Evolutionary conservation across 371 early-diverging fungal genomes (phyloP).

Genomic region (Saksenaea oblongispora): DNA sequence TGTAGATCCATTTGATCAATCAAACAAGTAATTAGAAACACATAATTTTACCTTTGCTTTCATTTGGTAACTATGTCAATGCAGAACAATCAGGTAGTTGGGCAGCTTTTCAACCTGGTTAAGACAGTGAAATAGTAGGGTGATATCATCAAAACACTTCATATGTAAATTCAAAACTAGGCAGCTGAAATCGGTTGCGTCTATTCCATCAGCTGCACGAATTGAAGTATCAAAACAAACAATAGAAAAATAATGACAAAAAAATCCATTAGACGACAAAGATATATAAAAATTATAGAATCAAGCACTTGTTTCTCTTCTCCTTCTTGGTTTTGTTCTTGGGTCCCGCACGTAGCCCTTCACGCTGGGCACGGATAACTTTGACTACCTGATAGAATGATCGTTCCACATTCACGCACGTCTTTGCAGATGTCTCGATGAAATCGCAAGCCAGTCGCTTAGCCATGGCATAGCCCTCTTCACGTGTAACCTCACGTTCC

Average conservation of each 20-base stretch:
- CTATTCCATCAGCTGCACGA: not conserved
- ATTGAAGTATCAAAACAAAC: not conserved
- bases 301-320: conserved; percentile 18
- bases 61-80: too few species aligned
- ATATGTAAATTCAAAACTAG: too few species aligned
- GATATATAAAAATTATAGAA: conserved; percentile 13
- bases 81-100: too few species aligned
- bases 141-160: too few species aligned
- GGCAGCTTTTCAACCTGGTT: too few species aligned
- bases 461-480: conserved; percentile 81
- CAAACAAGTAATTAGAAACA: too few species aligned
- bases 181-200: too few species aligned
- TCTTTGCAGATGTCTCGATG: conserved; percentile 81
- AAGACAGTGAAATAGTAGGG: too few species aligned
- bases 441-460: conserved; percentile 60
- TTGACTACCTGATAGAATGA: conserved; percentile 58
- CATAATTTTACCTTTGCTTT: too few species aligned
- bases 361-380: conserved; percentile 42
- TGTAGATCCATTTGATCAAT: too few species aligned
- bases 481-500: conserved; percentile 73
- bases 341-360: conserved; percentile 16
- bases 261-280: conserved; percentile 8
- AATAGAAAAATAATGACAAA: not conserved
- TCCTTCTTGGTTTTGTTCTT: conserved; percentile 18
- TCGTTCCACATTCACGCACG: conserved; percentile 75